Base-by-base conservation (phyloP, 1,284 basidiomycete species). In the Cryptococcus maquisensis region DNA sequence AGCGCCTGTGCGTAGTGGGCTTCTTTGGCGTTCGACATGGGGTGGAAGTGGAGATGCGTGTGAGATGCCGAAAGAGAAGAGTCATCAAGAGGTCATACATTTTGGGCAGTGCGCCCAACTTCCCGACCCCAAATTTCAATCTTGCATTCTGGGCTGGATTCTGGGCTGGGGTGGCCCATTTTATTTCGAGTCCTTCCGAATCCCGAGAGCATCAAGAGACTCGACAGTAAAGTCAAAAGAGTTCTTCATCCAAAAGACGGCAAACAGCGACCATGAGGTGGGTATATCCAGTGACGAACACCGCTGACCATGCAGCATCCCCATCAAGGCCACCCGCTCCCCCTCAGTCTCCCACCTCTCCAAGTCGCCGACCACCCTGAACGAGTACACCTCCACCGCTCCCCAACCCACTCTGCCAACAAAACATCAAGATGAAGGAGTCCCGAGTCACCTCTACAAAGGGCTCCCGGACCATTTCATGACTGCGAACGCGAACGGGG, bases 331-430 rank as follows among this genome's bases (percentile, higher is more conserved):
- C 26, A 52, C 57, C 44, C 52, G 55, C 39, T 52, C 54, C 18
- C 52, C 54, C 3, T 46, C 51, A 3, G 42, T 45, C 4, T 48
- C 49, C 2, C 52, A 60, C 38, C 55, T 53, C 28, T 60, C 55
- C 15, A 58, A 55, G 28, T 58, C 53, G 20, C 56, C 60, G 4
- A 49, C 53, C 10, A 51, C 56, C 4, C 51, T 49, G 26, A 71
- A 76, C 64, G 75, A 77, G 57, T 77, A 77, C 54, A 67, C 75
- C 32, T 75, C 74, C 3, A 69, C 74, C 10, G 75, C 75, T 0
- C 75, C 75, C 0, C 51, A 67, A 15, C 65, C 73, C 0, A 62
- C 71, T 2, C 63, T 63, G 15, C 64, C 66, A 0, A 61, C 64
- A 6, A 59, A 60, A 47, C 69, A 71, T 40, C 56, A 67, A 47